phyloP scores from a whole-genome alignment of 495 filamentous ascomycete genomes.

The Haplographium delicatum region DNA sequence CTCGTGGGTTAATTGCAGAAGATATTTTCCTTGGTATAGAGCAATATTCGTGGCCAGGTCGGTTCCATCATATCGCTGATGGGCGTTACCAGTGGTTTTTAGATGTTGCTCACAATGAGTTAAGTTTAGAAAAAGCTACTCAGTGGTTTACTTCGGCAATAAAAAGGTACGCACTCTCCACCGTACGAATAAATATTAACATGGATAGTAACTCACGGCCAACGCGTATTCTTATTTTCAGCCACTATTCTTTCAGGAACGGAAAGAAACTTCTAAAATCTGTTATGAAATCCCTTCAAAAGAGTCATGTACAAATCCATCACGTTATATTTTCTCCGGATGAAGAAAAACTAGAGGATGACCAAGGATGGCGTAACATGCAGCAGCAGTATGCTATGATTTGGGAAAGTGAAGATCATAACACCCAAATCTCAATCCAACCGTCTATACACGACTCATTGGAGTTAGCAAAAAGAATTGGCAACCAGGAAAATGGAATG shows the following conservation, averaged over 20 bases:
- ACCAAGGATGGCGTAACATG: not conserved
- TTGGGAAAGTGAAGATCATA: conserved; percentile 7
- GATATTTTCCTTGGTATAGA: conserved; percentile 31
- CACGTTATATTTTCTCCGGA: not conserved
- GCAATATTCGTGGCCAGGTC: conserved; percentile 37
- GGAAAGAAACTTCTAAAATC: not conserved
- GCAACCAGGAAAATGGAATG: conserved; percentile 21
- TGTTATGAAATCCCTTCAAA: not conserved
- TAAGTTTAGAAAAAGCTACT: conserved; percentile 36
- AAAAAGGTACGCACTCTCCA: not conserved
- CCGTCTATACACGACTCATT: conserved; percentile 30
- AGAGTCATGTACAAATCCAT: not conserved
- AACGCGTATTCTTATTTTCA: not conserved
- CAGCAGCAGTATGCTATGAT: not conserved
- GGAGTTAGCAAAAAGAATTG: conserved; percentile 23
- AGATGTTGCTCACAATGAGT: conserved; percentile 43
- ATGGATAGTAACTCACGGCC: not conserved
- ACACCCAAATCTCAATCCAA: conserved; percentile 21
- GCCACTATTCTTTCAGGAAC: not conserved
- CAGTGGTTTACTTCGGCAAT: conserved; percentile 37
- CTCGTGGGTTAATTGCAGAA: conserved; percentile 9
- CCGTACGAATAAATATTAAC: not conserved
- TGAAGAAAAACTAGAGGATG: not conserved
- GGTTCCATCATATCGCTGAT: conserved; percentile 36
- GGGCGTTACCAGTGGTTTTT: conserved; percentile 34